phyloP scores from a whole-genome alignment of 768 basidiomycete genomes.

The Suillus occidentalis region DNA sequence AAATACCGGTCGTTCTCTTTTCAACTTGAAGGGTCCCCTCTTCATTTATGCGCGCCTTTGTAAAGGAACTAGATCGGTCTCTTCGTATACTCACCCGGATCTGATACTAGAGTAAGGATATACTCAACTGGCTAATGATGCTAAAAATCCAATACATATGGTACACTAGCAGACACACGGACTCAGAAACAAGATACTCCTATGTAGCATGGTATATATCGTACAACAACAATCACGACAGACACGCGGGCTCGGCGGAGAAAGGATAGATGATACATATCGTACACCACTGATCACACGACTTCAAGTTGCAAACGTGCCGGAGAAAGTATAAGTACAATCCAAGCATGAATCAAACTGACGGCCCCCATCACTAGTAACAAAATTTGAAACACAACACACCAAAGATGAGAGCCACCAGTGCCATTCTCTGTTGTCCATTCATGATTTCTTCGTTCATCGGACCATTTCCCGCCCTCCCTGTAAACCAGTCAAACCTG shows the following conservation, averaged over 20 bases:
- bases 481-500: slow-evolving; percentile 60
- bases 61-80: background rate
- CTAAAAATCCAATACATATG: background rate
- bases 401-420: slow-evolving; percentile 14
- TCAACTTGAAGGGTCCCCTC: background rate
- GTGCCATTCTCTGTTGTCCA: slow-evolving; percentile 32
- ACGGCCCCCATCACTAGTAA: background rate
- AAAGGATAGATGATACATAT: background rate
- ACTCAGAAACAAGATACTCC: background rate
- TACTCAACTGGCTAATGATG: too few relatives aligned
- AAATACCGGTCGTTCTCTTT: background rate
- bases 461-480: slow-evolving; percentile 40
- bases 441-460: slow-evolving; percentile 45
- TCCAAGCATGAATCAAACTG: too few relatives aligned
- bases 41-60: background rate
- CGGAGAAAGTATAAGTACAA: background rate
- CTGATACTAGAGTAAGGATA: too few relatives aligned
- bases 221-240: background rate
- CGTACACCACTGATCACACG: background rate
- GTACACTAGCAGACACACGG: background rate
- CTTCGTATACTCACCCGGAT: background rate
- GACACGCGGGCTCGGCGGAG: background rate
- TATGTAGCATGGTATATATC: background rate
- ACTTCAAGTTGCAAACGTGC: background rate
- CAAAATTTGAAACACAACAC: background rate